Conservation (phyloP, 176 grass and related monocot genomes). For the Bonia amplexicaulis region DNA sequence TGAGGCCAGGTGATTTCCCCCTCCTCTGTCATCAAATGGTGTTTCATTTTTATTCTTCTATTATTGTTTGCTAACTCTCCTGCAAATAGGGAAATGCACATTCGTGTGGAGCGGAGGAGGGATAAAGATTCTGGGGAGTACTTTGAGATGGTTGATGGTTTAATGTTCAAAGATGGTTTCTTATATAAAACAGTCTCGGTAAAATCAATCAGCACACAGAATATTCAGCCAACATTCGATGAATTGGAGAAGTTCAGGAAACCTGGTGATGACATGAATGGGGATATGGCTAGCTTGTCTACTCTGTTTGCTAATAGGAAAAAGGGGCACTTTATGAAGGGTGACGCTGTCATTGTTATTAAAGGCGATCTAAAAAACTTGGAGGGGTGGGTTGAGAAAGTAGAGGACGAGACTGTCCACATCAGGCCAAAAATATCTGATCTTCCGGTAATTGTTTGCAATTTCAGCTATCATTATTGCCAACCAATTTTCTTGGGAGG, state of each 20-base stretch:
- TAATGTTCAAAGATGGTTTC: conserved; percentile 97
- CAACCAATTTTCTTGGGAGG: neutral
- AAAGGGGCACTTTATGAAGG: conserved; percentile 98
- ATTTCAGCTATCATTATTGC: conserved; percentile 9
- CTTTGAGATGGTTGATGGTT: conserved; percentile 80
- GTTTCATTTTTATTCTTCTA: neutral
- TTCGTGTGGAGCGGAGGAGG: conserved; percentile 68
- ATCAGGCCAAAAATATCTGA: conserved; percentile 71
- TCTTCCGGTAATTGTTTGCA: conserved; percentile 63
- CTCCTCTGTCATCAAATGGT: conserved; percentile 6
- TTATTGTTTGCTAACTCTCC: conserved; percentile 32
- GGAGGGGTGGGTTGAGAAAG: conserved; percentile 98
- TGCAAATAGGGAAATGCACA: conserved; percentile 73
- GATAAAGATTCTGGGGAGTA: conserved; percentile 78
- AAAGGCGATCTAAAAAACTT: conserved; percentile 88
- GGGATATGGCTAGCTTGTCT: conserved; percentile 75
- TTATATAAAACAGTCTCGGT: conserved; percentile 86
- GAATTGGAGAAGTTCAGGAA: conserved; percentile 96
- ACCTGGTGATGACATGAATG: conserved; percentile 83
- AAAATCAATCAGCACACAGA: conserved; percentile 69
- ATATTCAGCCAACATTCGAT: conserved; percentile 82
- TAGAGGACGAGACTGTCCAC: conserved; percentile 90
- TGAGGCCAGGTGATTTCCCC: conserved; percentile 70
- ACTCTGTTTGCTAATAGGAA: conserved; percentile 98
- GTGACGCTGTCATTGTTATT: conserved; percentile 84